phyloP scores from a whole-genome alignment of 352 stramenopile species.

The Elongisporangium undulatum region DNA sequence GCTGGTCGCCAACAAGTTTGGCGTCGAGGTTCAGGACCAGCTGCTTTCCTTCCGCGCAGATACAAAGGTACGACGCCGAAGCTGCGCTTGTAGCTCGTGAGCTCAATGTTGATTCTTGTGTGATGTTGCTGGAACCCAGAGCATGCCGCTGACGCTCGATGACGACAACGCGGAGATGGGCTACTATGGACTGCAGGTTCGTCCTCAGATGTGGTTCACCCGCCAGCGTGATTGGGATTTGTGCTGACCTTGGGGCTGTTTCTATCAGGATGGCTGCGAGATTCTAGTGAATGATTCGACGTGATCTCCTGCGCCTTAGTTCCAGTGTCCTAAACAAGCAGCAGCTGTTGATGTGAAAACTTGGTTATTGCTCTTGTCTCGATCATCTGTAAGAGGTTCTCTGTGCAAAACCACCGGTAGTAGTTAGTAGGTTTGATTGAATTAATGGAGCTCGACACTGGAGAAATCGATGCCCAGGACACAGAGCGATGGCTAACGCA shows the following conservation, averaged over 20 bases:
- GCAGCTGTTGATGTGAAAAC: no score
- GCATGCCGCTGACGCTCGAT: constrained; percentile 59
- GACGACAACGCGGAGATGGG: constrained; percentile 64
- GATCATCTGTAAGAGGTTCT: no score
- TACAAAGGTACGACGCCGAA: constrained; percentile 30
- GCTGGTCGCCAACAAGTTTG: constrained; percentile 71
- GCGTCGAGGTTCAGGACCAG: constrained; percentile 39
- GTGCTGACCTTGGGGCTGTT: constrained; percentile 3
- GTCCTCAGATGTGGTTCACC: neutral
- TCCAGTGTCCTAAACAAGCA: no score
- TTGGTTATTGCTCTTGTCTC: no score
- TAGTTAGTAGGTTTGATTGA: no score
- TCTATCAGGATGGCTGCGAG: constrained; percentile 51
- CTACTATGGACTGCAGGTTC: constrained; percentile 74
- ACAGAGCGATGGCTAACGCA: neutral
- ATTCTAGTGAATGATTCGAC: constrained; percentile 53
- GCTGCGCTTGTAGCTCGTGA: neutral
- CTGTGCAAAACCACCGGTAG: no score
- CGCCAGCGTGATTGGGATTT: neutral
- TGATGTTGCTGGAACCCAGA: constrained; percentile 21
- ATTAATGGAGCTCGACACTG: no score
- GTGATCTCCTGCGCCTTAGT: neutral
- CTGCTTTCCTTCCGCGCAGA: constrained; percentile 56
- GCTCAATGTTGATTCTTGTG: neutral
- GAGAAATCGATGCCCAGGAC: no score